Evolutionary conservation across 2,329 filamentous ascomycete genomes (phyloP), one percentile per base, ranked within the genome.

Genomic region (Botrytis elliptica): DNA sequence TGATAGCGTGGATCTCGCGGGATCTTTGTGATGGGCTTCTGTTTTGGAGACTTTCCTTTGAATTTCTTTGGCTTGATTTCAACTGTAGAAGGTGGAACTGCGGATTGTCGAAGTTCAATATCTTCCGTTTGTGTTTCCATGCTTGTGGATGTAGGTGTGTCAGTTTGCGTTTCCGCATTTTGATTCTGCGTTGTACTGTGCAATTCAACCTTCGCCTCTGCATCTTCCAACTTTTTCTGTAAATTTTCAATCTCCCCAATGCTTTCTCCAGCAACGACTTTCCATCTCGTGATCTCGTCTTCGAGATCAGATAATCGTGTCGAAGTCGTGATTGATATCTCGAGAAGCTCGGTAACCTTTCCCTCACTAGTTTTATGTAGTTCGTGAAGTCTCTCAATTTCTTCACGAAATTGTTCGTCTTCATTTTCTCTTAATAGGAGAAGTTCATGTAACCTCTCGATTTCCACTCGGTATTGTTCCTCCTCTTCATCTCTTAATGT

Each of bases 231-330:
- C 16, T 46, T 36, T 18, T 36, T 14, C 25, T 70, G 52, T 10
- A 60, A 4, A 25, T 36, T 20, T 36, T 63, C 57, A 46, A 18
- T 46, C 44, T 70, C 55, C 5, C 4, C 18, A 12, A 57, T 42
- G 9, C 49, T 42, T 8, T 69, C 66, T 18, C 25, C 38, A 8
- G 49, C 49, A 4, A 57, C 36, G 16, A 3, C 42, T 38, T 69
- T 69, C 66, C 66, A 69, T 42, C 49, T 42, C 29, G 38, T 63
- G 14, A 44, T 46, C 33, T 70, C 68, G n/a, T 6, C 36, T 42
- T 69, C 66, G 38, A 57, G 66, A 57, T 69, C 49, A 22, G 66
- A 69, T 14, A 69, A 40, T 69, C n/a, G 38, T 25, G 10, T 25
- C 4, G 66, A 57, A 22, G 66, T 69, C 20, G 1, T 42, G 7